Conservation (phyloP, 1,284 basidiomycete genomes). For the Gymnopus androsaceus region DNA sequence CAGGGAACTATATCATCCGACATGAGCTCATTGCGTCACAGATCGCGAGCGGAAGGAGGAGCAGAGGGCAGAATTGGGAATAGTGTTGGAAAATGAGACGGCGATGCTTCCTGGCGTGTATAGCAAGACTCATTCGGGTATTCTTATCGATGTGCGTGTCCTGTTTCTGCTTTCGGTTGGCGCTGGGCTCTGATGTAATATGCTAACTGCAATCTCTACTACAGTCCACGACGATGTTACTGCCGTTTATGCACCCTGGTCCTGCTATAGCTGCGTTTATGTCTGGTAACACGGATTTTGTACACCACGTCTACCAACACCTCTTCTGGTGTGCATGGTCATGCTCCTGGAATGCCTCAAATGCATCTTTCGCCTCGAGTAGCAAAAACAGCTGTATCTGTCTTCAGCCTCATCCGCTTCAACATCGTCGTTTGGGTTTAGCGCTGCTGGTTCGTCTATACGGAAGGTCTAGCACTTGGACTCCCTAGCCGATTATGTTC, state of each 20-base stretch:
- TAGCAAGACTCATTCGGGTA: conserved; percentile 59
- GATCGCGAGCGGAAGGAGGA: conserved; percentile 49
- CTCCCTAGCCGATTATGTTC: no score
- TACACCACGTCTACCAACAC: background rate
- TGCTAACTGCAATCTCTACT: background rate
- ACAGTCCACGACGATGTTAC: conserved; percentile 33
- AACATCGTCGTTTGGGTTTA: no score
- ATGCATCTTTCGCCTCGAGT: no score
- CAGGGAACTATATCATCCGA: conserved; percentile 71
- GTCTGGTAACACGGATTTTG: no score
- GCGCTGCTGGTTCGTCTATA: no score
- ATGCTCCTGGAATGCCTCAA: no score
- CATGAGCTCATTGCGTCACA: conserved; percentile 76
- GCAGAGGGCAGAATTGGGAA: conserved; percentile 61
- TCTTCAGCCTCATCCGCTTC: no score
- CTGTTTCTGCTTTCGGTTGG: background rate
- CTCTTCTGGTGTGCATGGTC: no score
- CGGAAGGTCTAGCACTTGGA: no score
- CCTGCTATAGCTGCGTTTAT: conserved; percentile 49
- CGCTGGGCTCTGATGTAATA: no score
- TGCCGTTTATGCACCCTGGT: conserved; percentile 52
- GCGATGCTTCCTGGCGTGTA: conserved; percentile 69
- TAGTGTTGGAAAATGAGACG: conserved; percentile 42
- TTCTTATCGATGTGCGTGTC: conserved; percentile 47
- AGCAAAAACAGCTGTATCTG: no score